Evolutionary conservation across 2,329 filamentous ascomycete species (phyloP).

Genomic region (Akanthomyces uredinophilus): DNA sequence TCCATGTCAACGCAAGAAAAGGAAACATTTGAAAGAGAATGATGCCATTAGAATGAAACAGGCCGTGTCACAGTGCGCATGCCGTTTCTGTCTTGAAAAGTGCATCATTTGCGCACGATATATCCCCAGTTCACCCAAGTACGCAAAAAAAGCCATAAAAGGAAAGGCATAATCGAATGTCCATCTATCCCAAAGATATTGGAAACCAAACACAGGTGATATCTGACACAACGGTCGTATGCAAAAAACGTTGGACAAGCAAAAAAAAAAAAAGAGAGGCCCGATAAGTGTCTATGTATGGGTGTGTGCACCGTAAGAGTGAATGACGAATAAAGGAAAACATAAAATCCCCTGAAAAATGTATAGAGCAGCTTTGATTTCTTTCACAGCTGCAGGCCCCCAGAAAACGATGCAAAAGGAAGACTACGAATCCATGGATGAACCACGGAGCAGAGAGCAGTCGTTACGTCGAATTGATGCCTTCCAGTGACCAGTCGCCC

Average conservation of each 20-base stretch:
- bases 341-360: background rate
- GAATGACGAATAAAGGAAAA: background rate
- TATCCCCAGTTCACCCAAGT: background rate
- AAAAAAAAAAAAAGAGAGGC: background rate
- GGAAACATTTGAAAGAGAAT: background rate
- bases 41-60: background rate
- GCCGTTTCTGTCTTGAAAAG: background rate
- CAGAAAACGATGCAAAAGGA: background rate
- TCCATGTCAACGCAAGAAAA: background rate
- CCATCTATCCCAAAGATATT: constrained; percentile 14
- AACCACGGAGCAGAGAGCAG: background rate
- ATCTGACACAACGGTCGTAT: constrained; percentile 10
- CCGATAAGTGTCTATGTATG: background rate
- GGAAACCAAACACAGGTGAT: constrained; percentile 3
- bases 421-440: background rate
- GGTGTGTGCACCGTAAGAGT: background rate
- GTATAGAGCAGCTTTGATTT: background rate
- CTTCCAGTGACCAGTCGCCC: constrained; percentile 47
- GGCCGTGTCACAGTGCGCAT: background rate
- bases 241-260: background rate
- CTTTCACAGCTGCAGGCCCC: background rate
- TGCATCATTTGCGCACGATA: background rate
- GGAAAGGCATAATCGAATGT: constrained; percentile 3
- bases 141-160: background rate
- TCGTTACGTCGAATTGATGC: constrained; percentile 24